Evolutionary conservation across 495 filamentous ascomycete genomes (phyloP).

Genomic region (Clohesyomyces aquaticus): DNA sequence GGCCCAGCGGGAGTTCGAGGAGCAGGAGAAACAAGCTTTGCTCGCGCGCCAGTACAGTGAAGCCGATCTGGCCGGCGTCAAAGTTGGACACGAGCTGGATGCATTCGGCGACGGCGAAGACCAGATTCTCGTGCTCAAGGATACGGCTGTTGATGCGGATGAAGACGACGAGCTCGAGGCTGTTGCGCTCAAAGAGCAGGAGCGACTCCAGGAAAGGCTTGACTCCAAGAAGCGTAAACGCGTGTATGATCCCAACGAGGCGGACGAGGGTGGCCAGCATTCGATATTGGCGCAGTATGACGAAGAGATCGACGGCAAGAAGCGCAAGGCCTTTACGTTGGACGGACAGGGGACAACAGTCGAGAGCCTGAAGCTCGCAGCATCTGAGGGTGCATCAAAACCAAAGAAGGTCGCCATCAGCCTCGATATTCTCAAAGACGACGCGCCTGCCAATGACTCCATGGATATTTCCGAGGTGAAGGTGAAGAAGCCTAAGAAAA

Average conservation of each 20-base stretch:
- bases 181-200: slow-evolving; percentile 73
- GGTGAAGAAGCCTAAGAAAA: slow-evolving; percentile 56
- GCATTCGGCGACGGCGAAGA: slow-evolving; percentile 75
- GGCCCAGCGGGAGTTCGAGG: slow-evolving; percentile 73
- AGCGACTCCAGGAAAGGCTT: slow-evolving; percentile 74
- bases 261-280: slow-evolving; percentile 66
- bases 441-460: slow-evolving; percentile 81
- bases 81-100: slow-evolving; percentile 81
- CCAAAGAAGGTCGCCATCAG: slow-evolving; percentile 72
- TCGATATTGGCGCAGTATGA: slow-evolving; percentile 86
- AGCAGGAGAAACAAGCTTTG: slow-evolving; percentile 58
- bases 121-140: slow-evolving; percentile 87
- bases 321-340: slow-evolving; percentile 83
- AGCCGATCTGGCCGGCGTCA: slow-evolving; percentile 83
- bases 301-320: slow-evolving; percentile 92
- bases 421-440: slow-evolving; percentile 70
- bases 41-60: slow-evolving; percentile 66
- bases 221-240: slow-evolving; percentile 91
- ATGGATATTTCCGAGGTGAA: slow-evolving; percentile 79
- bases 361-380: slow-evolving; percentile 65
- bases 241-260: slow-evolving; percentile 80
- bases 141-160: slow-evolving; percentile 83
- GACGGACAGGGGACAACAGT: slow-evolving; percentile 71
- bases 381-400: slow-evolving; percentile 56
- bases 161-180: slow-evolving; percentile 94